Conservation (phyloP, 192 early-diverging fungal species). For the Phycomyces blakesleeanus region DNA sequence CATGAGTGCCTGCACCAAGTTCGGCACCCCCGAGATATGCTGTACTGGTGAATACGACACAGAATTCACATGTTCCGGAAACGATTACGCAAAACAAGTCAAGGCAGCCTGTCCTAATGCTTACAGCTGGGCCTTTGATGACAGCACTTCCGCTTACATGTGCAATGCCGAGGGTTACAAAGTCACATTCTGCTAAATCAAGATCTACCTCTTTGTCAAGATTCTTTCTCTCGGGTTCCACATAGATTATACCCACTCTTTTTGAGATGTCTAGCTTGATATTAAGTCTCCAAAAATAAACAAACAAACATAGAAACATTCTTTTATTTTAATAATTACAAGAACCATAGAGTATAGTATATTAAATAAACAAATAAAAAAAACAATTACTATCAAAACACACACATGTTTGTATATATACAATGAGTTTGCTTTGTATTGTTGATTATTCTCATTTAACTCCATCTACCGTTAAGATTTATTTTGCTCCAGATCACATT, state of each 20-base stretch:
- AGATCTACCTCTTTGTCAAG: not conserved
- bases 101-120: slow-evolving; percentile 20
- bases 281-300: too few species aligned
- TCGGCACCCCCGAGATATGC: slow-evolving; percentile 16
- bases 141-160: slow-evolving; percentile 26
- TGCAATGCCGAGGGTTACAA: slow-evolving; percentile 21
- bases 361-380: too few species aligned
- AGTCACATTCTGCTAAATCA: slow-evolving; percentile 26
- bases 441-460: too few species aligned
- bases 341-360: too few species aligned
- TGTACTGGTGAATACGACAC: slow-evolving; percentile 23
- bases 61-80: slow-evolving; percentile 10
- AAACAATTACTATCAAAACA: too few species aligned
- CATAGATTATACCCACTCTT: not conserved
- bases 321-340: too few species aligned
- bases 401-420: too few species aligned
- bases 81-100: slow-evolving; percentile 13
- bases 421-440: too few species aligned
- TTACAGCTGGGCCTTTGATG: slow-evolving; percentile 34
- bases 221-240: not conserved
- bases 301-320: too few species aligned
- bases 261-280: too few species aligned
- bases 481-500: too few species aligned
- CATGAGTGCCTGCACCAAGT: slow-evolving; percentile 22
- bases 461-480: too few species aligned